Evolutionary conservation across 192 early-diverging fungal species (phyloP), one percentile per base, ranked within the genome.

Genomic region (Coemansia sp.): DNA sequence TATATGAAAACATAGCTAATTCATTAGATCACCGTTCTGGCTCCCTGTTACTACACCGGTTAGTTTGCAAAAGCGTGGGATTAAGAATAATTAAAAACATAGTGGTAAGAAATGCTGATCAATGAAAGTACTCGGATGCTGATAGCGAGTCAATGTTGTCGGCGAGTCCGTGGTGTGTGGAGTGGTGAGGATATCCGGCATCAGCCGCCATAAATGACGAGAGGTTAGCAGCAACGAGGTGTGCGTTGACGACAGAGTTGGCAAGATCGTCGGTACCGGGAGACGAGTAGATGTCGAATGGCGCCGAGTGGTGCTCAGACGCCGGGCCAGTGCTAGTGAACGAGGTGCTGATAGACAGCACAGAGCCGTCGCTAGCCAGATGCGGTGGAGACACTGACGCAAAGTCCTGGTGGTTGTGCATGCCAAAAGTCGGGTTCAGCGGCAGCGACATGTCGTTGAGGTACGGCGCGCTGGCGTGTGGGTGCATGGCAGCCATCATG

Each of bases 371-470:
- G 43, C 7, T 35, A 23, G 34, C 21, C 24, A 53, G 11, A 21
- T 39, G 63, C 23, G 42, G 53, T 11, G 48, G 48, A 23, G 63
- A 21, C 63, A 65, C 55, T 37, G 63, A 65, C 31, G 63, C 56
- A 38, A 65, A 40, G 26, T 53, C 51, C 14, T 24, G 7, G 40
- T 31, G 24, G 51, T 26, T n/a, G 36, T 60, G 62, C 63, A 75
- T 61, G 20, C 67, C 65, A 53, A 76, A 70, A 16, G 73, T 28
- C 62, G 59, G 73, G 35, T 60, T 58, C 20, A 65, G 60, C 18
- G 73, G 73, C 73, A 75, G 36, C 9, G 69, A 60, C 73, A 76
- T 69, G 46, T 75, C 73, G 48, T 35, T 39, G 40, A 74, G 62
- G 58, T 74, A 74, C 31, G 72, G 37, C 57, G 64, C 62, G 61